Conservation (phyloP, 2,329 filamentous ascomycete species). For the Stachybotrys elegans region DNA sequence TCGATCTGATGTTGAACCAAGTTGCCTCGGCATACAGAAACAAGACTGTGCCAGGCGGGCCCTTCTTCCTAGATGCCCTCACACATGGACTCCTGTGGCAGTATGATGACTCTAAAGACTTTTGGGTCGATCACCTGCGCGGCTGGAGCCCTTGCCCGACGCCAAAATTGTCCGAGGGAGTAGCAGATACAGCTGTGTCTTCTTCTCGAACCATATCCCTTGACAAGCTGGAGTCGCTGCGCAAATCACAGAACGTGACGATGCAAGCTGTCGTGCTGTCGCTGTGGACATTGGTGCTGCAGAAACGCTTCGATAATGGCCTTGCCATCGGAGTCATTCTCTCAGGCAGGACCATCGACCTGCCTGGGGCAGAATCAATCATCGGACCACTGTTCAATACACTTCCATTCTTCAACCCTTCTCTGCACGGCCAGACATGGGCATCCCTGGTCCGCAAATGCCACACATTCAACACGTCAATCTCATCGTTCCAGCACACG, state of each 20-base stretch:
- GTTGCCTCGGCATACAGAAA: constrained; percentile 32
- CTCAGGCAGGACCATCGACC: constrained; percentile 69
- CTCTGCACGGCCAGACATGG: constrained; percentile 48
- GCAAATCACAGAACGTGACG: constrained; percentile 62
- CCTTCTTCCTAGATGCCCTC: constrained; percentile 62
- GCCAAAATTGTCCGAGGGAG: constrained; percentile 9
- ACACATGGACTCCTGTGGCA: constrained; percentile 61
- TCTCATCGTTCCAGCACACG: constrained; percentile 66
- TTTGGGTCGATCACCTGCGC: constrained; percentile 62
- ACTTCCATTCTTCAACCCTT: constrained; percentile 60
- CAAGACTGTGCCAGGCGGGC: constrained; percentile 26
- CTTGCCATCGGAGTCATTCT: constrained; percentile 68
- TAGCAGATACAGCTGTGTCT: neutral
- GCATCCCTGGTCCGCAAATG: constrained; percentile 54
- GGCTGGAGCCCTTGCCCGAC: constrained; percentile 17
- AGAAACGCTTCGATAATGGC: constrained; percentile 38
- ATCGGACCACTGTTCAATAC: constrained; percentile 90
- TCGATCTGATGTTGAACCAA: constrained; percentile 59
- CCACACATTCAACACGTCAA: constrained; percentile 64
- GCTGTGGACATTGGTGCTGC: constrained; percentile 63
- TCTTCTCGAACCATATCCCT: constrained; percentile 28
- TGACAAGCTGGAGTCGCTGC: constrained; percentile 41
- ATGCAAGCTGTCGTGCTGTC: constrained; percentile 76
- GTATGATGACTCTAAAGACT: constrained; percentile 38
- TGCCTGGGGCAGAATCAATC: constrained; percentile 59